Evolutionary conservation across 495 filamentous ascomycete species (phyloP).

Genomic region (Penicillium robsamsonii): DNA sequence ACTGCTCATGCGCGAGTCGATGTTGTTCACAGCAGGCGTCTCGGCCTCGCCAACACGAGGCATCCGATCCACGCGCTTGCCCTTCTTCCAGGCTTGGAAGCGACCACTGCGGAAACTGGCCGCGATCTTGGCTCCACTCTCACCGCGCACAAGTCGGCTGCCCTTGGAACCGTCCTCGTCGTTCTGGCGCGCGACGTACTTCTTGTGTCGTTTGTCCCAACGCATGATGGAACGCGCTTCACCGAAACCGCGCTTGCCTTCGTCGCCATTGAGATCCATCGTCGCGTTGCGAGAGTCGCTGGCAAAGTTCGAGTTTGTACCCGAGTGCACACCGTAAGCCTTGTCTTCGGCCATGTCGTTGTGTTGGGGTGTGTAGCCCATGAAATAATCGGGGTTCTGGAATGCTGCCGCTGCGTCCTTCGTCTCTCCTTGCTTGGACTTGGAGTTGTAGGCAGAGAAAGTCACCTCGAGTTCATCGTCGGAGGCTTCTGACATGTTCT

Average conservation of each 20-base stretch:
- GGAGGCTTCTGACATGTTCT: slow-evolving; percentile 66
- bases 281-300: slow-evolving; percentile 75
- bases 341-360: slow-evolving; percentile 79
- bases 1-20: slow-evolving; percentile 22
- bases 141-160: slow-evolving; percentile 78
- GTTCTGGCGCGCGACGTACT: slow-evolving; percentile 86
- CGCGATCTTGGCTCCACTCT: slow-evolving; percentile 93
- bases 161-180: slow-evolving; percentile 92
- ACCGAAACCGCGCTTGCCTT: slow-evolving; percentile 71
- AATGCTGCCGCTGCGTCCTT: slow-evolving; percentile 50
- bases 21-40: slow-evolving; percentile 31
- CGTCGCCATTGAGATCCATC: slow-evolving; percentile 88
- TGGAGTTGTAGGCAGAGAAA: slow-evolving; percentile 59
- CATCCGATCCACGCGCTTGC: slow-evolving; percentile 72
- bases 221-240: slow-evolving; percentile 72
- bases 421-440: slow-evolving; percentile 22
- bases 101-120: slow-evolving; percentile 89
- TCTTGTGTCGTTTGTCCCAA: slow-evolving; percentile 96
- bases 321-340: slow-evolving; percentile 88
- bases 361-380: slow-evolving; percentile 83
- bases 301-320: slow-evolving; percentile 71
- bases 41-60: slow-evolving; percentile 83
- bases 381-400: slow-evolving; percentile 87
- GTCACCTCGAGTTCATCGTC: slow-evolving; percentile 81
- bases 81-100: slow-evolving; percentile 86